Percentiles rank a stretch among this genome's conserved stretches.
These are phyloP conservation scores for Mrakia gelida DNA, from an alignment of 768 basidiomycete species.

Conservation along the genomic window DNA sequence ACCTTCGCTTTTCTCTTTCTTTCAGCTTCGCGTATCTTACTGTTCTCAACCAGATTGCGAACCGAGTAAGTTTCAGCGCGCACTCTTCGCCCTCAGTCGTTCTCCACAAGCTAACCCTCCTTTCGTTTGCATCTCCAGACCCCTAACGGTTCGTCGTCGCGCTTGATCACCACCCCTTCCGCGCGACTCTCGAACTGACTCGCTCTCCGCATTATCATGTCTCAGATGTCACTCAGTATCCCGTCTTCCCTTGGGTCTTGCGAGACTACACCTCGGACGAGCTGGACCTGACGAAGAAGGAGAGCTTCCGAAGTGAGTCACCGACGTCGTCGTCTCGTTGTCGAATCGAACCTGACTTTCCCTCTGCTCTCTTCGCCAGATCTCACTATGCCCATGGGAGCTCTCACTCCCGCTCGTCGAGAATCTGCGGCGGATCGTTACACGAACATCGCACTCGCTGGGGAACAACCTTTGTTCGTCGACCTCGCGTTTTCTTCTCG, in stretches of 20 bases:
- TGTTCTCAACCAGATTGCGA: conserved; percentile 85
- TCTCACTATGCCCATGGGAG: conserved; percentile 84
- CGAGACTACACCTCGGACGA: conserved; percentile 71
- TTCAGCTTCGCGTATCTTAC: conserved; percentile 79
- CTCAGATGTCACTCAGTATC: conserved; percentile 80
- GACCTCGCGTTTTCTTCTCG: neutral
- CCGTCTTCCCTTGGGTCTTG: conserved; percentile 81
- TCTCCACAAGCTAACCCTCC: neutral
- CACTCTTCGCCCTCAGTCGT: neutral
- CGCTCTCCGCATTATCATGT: neutral
- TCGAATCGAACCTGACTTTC: neutral
- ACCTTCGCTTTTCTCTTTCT: neutral
- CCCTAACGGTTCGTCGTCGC: conserved; percentile 55
- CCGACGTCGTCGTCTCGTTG: neutral
- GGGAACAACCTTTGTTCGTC: conserved; percentile 58
- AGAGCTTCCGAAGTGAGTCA: conserved; percentile 65
- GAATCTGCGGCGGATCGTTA: conserved; percentile 75
- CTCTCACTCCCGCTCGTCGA: conserved; percentile 65
- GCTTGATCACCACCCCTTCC: too few relatives aligned
- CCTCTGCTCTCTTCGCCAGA: conserved; percentile 48
- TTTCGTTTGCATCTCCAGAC: conserved; percentile 47
- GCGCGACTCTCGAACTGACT: too few relatives aligned
- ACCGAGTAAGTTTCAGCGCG: conserved; percentile 48
- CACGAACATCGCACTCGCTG: conserved; percentile 62
- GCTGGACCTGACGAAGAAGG: conserved; percentile 60